phyloP scores from a whole-genome alignment of 108 stramenopile species.

The Pseudonitzschia multiseries region DNA sequence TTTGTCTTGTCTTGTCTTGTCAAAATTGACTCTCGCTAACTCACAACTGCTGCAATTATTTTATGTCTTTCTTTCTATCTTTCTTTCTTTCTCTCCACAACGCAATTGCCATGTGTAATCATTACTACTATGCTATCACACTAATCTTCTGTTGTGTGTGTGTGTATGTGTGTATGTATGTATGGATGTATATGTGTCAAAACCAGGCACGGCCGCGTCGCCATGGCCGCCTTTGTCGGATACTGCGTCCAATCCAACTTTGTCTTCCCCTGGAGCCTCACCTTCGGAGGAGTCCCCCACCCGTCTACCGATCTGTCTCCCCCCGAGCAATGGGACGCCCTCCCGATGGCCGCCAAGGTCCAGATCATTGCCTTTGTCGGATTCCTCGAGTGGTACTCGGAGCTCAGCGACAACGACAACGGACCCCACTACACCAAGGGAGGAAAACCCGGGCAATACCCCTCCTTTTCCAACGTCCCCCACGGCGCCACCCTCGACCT shows the following conservation, averaged over 20 bases:
- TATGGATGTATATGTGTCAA: too few relatives aligned
- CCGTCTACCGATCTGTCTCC: constrained; percentile 37
- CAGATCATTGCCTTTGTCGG: constrained; percentile 59
- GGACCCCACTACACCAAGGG: constrained; percentile 29
- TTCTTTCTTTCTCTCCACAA: too few relatives aligned
- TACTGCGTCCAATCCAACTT: constrained; percentile 52
- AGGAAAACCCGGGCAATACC: constrained; percentile 52
- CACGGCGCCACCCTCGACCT: constrained; percentile 74
- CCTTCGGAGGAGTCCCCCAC: constrained; percentile 28
- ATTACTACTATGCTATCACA: too few relatives aligned
- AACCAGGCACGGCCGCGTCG: constrained; percentile 64
- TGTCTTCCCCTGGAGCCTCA: constrained; percentile 64
- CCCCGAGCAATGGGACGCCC: constrained; percentile 66
- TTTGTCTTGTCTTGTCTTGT: too few relatives aligned
- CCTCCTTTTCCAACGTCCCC: constrained; percentile 64
- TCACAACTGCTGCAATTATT: too few relatives aligned
- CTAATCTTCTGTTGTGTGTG: too few relatives aligned
- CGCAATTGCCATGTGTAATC: too few relatives aligned
- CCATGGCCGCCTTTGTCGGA: constrained; percentile 59
- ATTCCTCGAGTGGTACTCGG: constrained; percentile 57
- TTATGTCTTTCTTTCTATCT: too few relatives aligned
- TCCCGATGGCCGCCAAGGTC: constrained; percentile 41
- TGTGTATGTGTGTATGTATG: too few relatives aligned
- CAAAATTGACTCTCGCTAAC: too few relatives aligned
- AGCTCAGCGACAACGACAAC: constrained; percentile 7